phyloP scores from a whole-genome alignment of 352 stramenopile species.

The Globisporangium polare region DNA sequence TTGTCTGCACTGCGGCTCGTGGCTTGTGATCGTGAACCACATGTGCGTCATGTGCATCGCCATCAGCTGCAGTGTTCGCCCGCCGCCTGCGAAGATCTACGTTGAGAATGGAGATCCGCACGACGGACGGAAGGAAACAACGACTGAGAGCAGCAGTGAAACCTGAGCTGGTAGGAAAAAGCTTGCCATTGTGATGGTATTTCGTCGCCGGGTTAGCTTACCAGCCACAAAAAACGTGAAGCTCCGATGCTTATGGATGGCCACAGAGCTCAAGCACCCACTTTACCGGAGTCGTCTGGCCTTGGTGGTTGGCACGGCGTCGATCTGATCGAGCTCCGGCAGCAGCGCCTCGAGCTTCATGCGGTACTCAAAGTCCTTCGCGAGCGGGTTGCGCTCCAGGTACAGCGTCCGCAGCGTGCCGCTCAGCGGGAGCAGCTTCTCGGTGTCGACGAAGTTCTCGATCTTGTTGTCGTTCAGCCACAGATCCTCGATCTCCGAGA shows the following conservation, averaged over 20 bases:
- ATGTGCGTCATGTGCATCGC: conserved; percentile 53
- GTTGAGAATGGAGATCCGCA: conserved; percentile 34
- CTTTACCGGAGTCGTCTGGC: conserved; percentile 30
- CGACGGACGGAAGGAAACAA: conserved; percentile 12
- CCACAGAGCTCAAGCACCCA: too few relatives aligned
- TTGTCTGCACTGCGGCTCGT: conserved; percentile 68
- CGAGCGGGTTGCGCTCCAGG: conserved; percentile 94
- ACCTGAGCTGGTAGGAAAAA: background rate
- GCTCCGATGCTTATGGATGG: too few relatives aligned
- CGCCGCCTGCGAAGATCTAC: conserved; percentile 55
- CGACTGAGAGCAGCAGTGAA: conserved; percentile 11
- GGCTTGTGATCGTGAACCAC: conserved; percentile 45
- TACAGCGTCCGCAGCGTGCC: conserved; percentile 91
- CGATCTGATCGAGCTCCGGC: conserved; percentile 93
- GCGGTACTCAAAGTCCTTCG: conserved; percentile 93
- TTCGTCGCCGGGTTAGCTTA: background rate
- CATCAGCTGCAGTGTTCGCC: conserved; percentile 49
- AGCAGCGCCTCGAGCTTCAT: conserved; percentile 90
- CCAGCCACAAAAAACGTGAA: conserved; percentile 8
- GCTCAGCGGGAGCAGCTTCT: conserved; percentile 70
- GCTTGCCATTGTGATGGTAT: too few relatives aligned
- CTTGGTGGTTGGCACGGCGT: conserved; percentile 79
- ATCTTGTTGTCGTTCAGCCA: conserved; percentile 79
- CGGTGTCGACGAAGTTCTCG: conserved; percentile 51
- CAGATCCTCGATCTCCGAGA: conserved; percentile 62